Percentiles rank a stretch among this genome's conserved stretches.
Evolutionary conservation across 352 stramenopile species (phyloP).

Genomic region (Pythium brachiatum): DNA sequence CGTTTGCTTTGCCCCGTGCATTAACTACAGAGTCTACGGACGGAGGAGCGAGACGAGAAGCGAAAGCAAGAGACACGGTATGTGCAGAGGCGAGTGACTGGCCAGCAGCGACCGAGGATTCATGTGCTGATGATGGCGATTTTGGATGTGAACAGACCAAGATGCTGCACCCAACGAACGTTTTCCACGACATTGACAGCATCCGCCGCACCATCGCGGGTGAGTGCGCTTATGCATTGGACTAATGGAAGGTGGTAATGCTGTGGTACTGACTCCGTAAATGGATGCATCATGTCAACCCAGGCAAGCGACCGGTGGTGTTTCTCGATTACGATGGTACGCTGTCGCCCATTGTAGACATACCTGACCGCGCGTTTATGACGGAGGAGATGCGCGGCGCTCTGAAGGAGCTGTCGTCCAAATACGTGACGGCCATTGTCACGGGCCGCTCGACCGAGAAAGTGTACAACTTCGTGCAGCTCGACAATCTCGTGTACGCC

Average conservation of each 20-base stretch:
- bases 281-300: constrained; percentile 1
- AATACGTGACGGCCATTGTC: constrained; percentile 73
- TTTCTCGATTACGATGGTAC: constrained; percentile 81
- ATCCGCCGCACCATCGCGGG: constrained; percentile 56
- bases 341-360: constrained; percentile 75
- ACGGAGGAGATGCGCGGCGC: constrained; percentile 56
- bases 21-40: background rate
- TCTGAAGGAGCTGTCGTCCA: constrained; percentile 57
- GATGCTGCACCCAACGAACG: constrained; percentile 59
- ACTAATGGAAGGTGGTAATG: background rate
- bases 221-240: constrained; percentile 17
- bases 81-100: constrained; percentile 4
- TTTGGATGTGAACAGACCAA: background rate
- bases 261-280: background rate
- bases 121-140: background rate
- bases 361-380: constrained; percentile 67
- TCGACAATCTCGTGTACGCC: constrained; percentile 78
- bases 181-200: constrained; percentile 50
- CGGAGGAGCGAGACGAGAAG: background rate
- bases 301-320: constrained; percentile 63
- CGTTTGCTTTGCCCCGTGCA: constrained; percentile 12
- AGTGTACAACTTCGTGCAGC: constrained; percentile 73
- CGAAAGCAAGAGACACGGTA: background rate
- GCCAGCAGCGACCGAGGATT: background rate
- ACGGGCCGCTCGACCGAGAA: constrained; percentile 73